Conservation (phyloP, 2,329 filamentous ascomycete species). For the Fusarium secorum region DNA sequence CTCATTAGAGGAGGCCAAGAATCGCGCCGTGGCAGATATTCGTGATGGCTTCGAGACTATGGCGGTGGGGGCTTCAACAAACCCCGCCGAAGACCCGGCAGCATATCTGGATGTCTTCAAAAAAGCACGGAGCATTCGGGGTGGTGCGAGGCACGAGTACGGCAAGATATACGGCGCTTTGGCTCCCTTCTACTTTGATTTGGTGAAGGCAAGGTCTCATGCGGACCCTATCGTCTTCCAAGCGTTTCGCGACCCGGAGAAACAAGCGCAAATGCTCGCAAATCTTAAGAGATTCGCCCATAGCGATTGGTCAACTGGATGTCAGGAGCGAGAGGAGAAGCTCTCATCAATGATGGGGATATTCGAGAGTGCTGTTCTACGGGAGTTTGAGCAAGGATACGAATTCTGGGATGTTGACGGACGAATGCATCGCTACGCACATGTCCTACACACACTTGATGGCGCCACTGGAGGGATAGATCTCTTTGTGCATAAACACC, state of each 20-base stretch:
- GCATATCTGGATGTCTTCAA: constrained; percentile 74
- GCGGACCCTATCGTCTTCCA: constrained; percentile 86
- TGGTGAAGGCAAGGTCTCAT: constrained; percentile 74
- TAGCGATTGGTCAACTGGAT: constrained; percentile 82
- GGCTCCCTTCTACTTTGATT: constrained; percentile 87
- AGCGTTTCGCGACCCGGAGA: constrained; percentile 85
- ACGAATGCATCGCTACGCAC: constrained; percentile 86
- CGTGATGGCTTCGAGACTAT: constrained; percentile 83
- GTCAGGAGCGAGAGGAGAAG: constrained; percentile 73
- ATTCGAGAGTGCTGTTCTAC: constrained; percentile 89
- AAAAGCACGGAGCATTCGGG: constrained; percentile 78
- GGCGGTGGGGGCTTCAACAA: constrained; percentile 58
- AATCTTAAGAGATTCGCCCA: constrained; percentile 81
- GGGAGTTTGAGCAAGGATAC: constrained; percentile 93
- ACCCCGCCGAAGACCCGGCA: constrained; percentile 65
- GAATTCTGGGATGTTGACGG: constrained; percentile 88
- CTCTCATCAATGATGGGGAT: constrained; percentile 77
- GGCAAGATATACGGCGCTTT: constrained; percentile 89
- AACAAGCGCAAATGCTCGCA: constrained; percentile 87
- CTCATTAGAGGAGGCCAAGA: constrained; percentile 69
- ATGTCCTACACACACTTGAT: constrained; percentile 83
- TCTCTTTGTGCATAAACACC: constrained; percentile 87
- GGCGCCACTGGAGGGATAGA: constrained; percentile 81
- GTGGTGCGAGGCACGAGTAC: constrained; percentile 87
- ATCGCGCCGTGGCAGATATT: constrained; percentile 45